Evolutionary conservation across 371 early-diverging fungal genomes (phyloP).

Genomic region (Syncephalastrum racemosum): DNA sequence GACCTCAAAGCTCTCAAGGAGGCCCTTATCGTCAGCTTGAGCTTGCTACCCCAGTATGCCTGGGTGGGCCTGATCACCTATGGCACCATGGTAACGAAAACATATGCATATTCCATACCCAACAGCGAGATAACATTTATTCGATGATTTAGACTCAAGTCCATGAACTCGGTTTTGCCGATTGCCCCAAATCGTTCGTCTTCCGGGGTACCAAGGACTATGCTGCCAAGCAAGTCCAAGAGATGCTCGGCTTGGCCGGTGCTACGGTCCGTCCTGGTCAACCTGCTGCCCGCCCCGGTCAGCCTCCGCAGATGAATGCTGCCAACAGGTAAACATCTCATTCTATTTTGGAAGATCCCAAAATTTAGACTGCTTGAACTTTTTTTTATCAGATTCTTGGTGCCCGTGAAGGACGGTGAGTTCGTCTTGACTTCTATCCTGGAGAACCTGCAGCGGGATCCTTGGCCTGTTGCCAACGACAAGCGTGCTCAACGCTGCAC

Average conservation of each 20-base stretch:
- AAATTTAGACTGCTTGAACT: not conserved
- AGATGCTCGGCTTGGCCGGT: slow-evolving; percentile 86
- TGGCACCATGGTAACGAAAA: slow-evolving; percentile 93
- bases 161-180: slow-evolving; percentile 92
- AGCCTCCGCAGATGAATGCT: slow-evolving; percentile 54
- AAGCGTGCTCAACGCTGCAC: slow-evolving; percentile 97
- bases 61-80: slow-evolving; percentile 97
- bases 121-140: not conserved
- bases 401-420: slow-evolving; percentile 92
- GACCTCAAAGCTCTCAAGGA: slow-evolving; percentile 97
- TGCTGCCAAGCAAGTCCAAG: slow-evolving; percentile 90
- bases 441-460: slow-evolving; percentile 96
- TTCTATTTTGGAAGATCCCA: not conserved
- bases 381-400: slow-evolving; percentile 65
- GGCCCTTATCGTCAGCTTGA: slow-evolving; percentile 86
- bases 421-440: slow-evolving; percentile 92
- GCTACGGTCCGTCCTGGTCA: slow-evolving; percentile 59
- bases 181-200: slow-evolving; percentile 96
- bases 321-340: slow-evolving; percentile 54
- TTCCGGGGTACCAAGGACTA: slow-evolving; percentile 99
- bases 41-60: slow-evolving; percentile 91
- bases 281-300: slow-evolving; percentile 63
- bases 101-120: not conserved
- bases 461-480: slow-evolving; percentile 98
- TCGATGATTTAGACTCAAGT: slow-evolving; percentile 71